Conservation (phyloP, 1,284 basidiomycete species). For the Trametes sp. region DNA sequence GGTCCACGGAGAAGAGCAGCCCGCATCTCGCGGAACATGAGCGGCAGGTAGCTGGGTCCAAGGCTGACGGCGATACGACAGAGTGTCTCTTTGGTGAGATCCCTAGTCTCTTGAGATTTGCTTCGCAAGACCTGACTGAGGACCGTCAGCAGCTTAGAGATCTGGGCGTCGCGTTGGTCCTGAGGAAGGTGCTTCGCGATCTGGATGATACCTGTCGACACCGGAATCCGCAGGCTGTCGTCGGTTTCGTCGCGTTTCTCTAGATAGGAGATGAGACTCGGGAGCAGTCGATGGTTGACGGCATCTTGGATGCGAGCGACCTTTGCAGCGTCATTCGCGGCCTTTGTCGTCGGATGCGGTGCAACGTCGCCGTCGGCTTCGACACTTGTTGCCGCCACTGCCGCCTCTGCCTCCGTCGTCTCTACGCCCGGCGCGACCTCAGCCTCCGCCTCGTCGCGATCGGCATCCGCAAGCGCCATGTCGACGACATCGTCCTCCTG, state of each 20-base stretch:
- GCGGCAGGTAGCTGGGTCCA: slow-evolving; percentile 78
- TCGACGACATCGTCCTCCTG: slow-evolving; percentile 44
- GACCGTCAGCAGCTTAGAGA: slow-evolving; percentile 83
- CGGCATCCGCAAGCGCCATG: slow-evolving; percentile 40
- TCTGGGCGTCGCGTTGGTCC: slow-evolving; percentile 73
- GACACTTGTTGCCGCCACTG: slow-evolving; percentile 34
- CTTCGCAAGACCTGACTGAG: slow-evolving; percentile 90
- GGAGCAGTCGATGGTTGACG: slow-evolving; percentile 80
- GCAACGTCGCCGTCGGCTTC: slow-evolving; percentile 17
- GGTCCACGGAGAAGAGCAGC: slow-evolving; percentile 89
- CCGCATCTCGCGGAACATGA: slow-evolving; percentile 83
- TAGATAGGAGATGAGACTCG: slow-evolving; percentile 78
- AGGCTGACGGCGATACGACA: slow-evolving; percentile 83
- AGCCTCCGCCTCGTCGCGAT: slow-evolving; percentile 37
- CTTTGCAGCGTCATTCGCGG: slow-evolving; percentile 38
- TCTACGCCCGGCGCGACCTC: slow-evolving; percentile 25
- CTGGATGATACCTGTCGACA: slow-evolving; percentile 88
- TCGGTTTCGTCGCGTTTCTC: slow-evolving; percentile 87
- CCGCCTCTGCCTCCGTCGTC: too few species aligned
- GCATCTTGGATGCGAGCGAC: slow-evolving; percentile 72
- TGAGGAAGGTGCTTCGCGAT: slow-evolving; percentile 86
- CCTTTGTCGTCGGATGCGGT: slow-evolving; percentile 7
- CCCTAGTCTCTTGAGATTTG: slow-evolving; percentile 93
- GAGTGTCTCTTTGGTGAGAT: slow-evolving; percentile 86
- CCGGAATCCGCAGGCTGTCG: slow-evolving; percentile 86